A percentile compares a stretch with the other conserved stretches of the same genome.
These are phyloP conservation scores for Mytilinidion resinicola DNA, from an alignment of 495 filamentous ascomycete species.

Conservation along the genomic window DNA sequence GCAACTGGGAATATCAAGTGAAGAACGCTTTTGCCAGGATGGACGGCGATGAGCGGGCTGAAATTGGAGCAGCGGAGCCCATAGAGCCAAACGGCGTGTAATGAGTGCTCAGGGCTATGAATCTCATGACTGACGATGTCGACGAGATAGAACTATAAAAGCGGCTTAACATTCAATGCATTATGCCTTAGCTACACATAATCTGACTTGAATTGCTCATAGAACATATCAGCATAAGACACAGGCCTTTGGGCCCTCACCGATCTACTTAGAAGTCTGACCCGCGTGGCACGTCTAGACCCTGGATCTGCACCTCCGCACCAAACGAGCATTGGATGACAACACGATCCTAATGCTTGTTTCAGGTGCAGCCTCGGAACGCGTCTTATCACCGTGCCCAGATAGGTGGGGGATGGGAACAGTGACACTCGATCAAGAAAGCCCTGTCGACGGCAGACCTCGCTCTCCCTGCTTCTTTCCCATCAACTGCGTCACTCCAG, in stretches of 20 bases:
- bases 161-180: too few species aligned
- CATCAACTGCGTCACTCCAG: too few species aligned
- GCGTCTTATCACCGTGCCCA: not conserved
- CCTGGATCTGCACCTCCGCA: slow-evolving; percentile 30
- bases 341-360: not conserved
- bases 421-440: too few species aligned
- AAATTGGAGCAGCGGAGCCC: slow-evolving; percentile 31
- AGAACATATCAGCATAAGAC: too few species aligned
- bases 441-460: too few species aligned
- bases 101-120: not conserved
- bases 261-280: not conserved
- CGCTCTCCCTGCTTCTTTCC: too few species aligned
- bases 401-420: not conserved
- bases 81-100: slow-evolving; percentile 4
- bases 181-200: too few species aligned
- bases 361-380: not conserved
- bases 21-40: slow-evolving; percentile 69
- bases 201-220: too few species aligned
- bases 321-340: slow-evolving; percentile 14
- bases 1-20: slow-evolving; percentile 74
- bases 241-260: not conserved
- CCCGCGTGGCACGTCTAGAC: slow-evolving; percentile 8
- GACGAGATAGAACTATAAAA: too few species aligned
- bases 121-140: not conserved
- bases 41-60: slow-evolving; percentile 52